Conservation (phyloP, 768 basidiomycete genomes). For the Amanita inopinata region DNA sequence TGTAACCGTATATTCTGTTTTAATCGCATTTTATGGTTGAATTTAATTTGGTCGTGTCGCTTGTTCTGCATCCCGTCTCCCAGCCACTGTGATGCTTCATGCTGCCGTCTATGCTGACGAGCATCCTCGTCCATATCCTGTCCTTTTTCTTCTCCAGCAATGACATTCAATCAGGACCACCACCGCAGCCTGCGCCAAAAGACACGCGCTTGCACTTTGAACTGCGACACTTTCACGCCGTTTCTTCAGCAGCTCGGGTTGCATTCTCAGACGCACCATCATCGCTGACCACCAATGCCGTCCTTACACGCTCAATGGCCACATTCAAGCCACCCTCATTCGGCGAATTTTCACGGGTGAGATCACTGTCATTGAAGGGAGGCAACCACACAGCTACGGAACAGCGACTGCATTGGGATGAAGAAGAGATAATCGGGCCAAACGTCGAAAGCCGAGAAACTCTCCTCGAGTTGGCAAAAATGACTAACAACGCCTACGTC, state of each 20-base stretch:
- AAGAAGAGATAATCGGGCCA: conserved; percentile 63
- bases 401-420: conserved; percentile 52
- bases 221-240: conserved; percentile 53
- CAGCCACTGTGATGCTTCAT: conserved; percentile 31
- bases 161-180: neutral
- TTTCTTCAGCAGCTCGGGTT: conserved; percentile 37
- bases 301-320: conserved; percentile 27
- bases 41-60: neutral
- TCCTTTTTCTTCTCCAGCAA: conserved; percentile 17
- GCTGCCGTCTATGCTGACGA: conserved; percentile 38
- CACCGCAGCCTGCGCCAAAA: conserved; percentile 4
- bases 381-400: conserved; percentile 21
- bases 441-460: conserved; percentile 71
- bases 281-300: conserved; percentile 19
- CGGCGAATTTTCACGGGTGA: conserved; percentile 31
- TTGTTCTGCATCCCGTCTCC: conserved; percentile 2
- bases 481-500: conserved; percentile 90
- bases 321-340: conserved; percentile 41
- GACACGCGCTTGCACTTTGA: conserved; percentile 32
- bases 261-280: conserved; percentile 42
- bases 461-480: conserved; percentile 80
- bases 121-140: conserved; percentile 36
- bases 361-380: conserved; percentile 32
- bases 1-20: conserved; percentile 1
- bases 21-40: neutral